Evolutionary conservation across 805 yeast species (phyloP).

Genomic region (Diddensiella transvaalensis): DNA sequence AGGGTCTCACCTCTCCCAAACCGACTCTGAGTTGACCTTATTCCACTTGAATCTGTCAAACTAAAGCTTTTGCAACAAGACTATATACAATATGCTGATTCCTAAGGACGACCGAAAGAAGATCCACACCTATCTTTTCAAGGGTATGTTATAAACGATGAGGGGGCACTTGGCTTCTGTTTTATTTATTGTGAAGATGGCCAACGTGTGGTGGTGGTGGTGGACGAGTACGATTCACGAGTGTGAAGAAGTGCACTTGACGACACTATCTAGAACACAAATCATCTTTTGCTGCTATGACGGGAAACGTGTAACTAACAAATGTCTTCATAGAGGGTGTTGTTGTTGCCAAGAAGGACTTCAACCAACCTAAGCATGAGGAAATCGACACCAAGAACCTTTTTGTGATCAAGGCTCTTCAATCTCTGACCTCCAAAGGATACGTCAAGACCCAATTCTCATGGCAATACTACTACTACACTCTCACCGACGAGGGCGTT

Average conservation of each 20-base stretch:
- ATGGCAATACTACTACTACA: constrained; percentile 99
- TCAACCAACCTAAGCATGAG: constrained; percentile 95
- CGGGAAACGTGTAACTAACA: no score
- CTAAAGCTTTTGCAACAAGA: background rate
- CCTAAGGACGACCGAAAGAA: constrained; percentile 99
- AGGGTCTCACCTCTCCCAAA: no score
- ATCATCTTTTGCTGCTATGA: no score
- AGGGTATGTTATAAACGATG: constrained; percentile 45
- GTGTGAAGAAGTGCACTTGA: no score
- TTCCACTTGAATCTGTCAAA: no score
- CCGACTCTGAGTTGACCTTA: no score
- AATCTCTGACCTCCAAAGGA: constrained; percentile 98
- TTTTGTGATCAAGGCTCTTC: constrained; percentile 97
- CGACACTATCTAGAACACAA: no score
- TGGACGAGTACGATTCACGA: no score
- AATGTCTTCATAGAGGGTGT: constrained; percentile 79
- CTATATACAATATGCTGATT: constrained; percentile 73
- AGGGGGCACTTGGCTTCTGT: no score
- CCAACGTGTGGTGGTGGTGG: no score
- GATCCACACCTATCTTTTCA: constrained; percentile 99
- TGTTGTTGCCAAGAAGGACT: constrained; percentile 99
- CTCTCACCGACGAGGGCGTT: constrained; percentile 99
- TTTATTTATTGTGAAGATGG: no score
- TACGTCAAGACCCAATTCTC: constrained; percentile 99
- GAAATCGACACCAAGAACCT: constrained; percentile 98